Base-by-base conservation (phyloP, 371 early-diverging fungal species). In the Saksenaea vasiformis region DNA sequence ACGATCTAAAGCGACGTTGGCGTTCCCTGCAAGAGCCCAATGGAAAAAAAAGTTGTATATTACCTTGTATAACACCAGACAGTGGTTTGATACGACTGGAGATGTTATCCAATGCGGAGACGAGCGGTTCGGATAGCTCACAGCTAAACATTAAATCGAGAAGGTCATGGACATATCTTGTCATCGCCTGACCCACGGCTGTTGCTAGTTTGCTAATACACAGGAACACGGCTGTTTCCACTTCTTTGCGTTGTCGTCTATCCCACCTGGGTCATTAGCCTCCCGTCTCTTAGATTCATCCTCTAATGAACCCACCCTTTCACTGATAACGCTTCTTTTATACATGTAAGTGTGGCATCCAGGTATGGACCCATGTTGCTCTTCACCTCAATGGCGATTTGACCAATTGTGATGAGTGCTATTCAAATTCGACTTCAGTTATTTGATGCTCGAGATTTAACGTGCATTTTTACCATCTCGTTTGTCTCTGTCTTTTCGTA, bases 111-210 rank as follows among this genome's bases (percentile, higher is more conserved):
- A 98, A 74, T 1, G 98, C 91, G 39, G 89, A 80, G 14, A 91
- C 89, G 47, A 98, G 78, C 35, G 92, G 85, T 61, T 93, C 91
- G 56, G 89, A 93, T 35, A 98, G 78, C 14, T 97, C 97, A 22
- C 88, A 83, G 2, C 89, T 84, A 69, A 98, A 96, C 92, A 98
- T 96, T 54, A 92, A 78, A 65, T 96, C 96, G 61, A 97, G 72
- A 5, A 97, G 69, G 37, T 95, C 95, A 62, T 91, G 92, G 76
- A 96, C 83, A 68, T 96, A 84, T 67, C 89, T 91, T 1, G 91
- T 93, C 58, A 97, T 77, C 1, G 91, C 91, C 37, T 92, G 95
- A 15, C 97, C 97, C 51, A 98, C 91, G 4, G 97, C 95, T 2
- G 78, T 82, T 3, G 97, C 95, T 43, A 98, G 82, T 87, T 90